Percentiles rank a stretch among this genome's conserved stretches.
These are phyloP conservation scores for Fusarium tjaetaba DNA, from an alignment of 2,329 filamentous ascomycete species.

Conservation along the genomic window DNA sequence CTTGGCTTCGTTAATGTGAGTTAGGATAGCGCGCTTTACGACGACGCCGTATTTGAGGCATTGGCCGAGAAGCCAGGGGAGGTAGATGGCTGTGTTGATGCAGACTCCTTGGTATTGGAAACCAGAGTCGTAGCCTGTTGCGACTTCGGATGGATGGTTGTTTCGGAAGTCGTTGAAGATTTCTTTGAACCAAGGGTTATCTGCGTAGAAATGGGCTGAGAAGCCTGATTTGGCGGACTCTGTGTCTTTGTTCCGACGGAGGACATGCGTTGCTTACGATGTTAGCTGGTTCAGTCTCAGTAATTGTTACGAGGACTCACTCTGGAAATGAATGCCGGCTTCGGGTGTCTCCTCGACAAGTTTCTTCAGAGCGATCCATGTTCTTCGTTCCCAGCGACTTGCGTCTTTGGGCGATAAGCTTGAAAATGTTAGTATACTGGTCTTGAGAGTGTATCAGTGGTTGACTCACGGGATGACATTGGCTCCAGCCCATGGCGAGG, in stretches of 20 bases:
- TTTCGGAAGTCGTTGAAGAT: conserved; percentile 76
- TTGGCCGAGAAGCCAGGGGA: conserved; percentile 85
- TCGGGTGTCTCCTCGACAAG: conserved; percentile 74
- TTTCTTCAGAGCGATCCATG: conserved; percentile 70
- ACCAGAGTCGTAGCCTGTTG: conserved; percentile 73
- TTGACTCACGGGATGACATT: conserved; percentile 75
- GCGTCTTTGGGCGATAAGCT: conserved; percentile 51
- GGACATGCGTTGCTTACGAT: conserved; percentile 57
- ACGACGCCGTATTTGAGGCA: conserved; percentile 79
- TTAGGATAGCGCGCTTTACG: conserved; percentile 69
- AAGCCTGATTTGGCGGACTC: conserved; percentile 49
- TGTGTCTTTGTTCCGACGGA: conserved; percentile 70
- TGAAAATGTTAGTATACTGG: neutral
- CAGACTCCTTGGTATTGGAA: conserved; percentile 85
- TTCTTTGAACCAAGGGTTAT: conserved; percentile 78
- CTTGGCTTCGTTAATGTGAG: conserved; percentile 76
- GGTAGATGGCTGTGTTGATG: conserved; percentile 89
- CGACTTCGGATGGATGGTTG: conserved; percentile 67
- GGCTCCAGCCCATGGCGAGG: conserved; percentile 88
- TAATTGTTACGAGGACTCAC: conserved; percentile 46
- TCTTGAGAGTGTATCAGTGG: rapidly evolving
- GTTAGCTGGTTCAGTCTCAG: neutral
- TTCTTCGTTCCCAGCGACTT: conserved; percentile 68
- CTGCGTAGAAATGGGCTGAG: conserved; percentile 49
- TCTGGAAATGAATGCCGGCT: conserved; percentile 82